Conservation (phyloP, 176 grass and related monocot genomes). For the Aegilops longissima region DNA sequence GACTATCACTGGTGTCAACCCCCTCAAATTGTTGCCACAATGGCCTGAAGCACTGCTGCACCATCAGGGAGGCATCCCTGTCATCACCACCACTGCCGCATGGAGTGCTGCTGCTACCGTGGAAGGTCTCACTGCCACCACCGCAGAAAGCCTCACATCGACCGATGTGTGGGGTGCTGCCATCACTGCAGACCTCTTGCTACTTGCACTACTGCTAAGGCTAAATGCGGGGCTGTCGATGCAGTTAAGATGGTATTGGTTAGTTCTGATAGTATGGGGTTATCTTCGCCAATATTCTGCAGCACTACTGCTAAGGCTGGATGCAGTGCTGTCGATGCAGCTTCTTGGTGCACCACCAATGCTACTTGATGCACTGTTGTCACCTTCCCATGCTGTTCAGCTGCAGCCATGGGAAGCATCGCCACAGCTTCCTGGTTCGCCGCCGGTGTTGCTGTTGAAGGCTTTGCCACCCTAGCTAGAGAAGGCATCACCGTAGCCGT, state of each 20-base stretch:
- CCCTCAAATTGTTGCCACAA: neutral
- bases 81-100: neutral
- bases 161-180: neutral
- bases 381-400: neutral
- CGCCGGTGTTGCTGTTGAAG: neutral
- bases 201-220: neutral
- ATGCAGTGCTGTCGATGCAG: neutral
- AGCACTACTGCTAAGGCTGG: neutral
- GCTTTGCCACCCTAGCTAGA: neutral
- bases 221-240: neutral
- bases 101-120: neutral
- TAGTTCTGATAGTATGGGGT: neutral
- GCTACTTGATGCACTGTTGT: neutral
- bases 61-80: neutral
- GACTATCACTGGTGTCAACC: neutral
- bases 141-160: neutral
- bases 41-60: neutral
- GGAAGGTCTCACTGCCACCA: neutral
- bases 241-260: too few relatives aligned
- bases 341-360: neutral
- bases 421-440: neutral
- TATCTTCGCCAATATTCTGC: neutral
- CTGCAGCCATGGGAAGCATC: neutral
- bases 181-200: neutral
- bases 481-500: neutral